Evolutionary conservation across 2,329 filamentous ascomycete species (phyloP), one percentile per base, ranked within the genome.

Genomic region (Paecilomyces fulvus): DNA sequence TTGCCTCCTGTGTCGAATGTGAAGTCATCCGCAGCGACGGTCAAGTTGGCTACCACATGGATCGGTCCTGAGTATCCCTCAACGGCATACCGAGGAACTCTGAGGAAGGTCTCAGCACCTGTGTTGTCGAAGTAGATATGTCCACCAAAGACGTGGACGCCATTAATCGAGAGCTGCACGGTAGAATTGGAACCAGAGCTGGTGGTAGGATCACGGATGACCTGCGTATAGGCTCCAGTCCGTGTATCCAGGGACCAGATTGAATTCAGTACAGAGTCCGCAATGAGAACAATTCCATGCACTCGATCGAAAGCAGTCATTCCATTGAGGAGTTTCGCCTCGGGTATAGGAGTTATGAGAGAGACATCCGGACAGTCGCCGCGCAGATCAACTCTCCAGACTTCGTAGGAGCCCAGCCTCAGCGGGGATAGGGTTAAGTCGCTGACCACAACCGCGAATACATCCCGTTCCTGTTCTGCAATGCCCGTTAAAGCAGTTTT

Each of bases 321-420:
- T 9, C 61, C 61, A 21, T 65, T 65, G 5, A 64, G 55, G 52
- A 61, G 57, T 12, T 58, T 52, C 1, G 63, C 61, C 23, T 58
- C 48, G 0, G 59, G 60, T 14, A 64, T 55, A 11, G 14, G 37
- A 5, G 60, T 53, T 1, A 59, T 51, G 10, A 52, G 55, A 7
- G 48, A 20, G 5, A 59, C 52, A 0, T 46, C 43, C 12, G 58
- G n/a, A 48, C 52, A 33, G 30, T 25, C 4, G 37, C 21, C 48
- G 17, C 20, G 21, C 9, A 63, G 55, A 33, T 64, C 61, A 33
- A 64, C 56, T 23, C 48, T 17, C 48, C 48, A 49, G 20, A 49
- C 14, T 20, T 49, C 48, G 21, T 23, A 12, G 11, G 48, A 49
- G 10, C 48, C 48, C 3, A 28, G 2, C 7, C 17, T 49, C 48